A percentile compares a stretch with the other conserved stretches of the same genome.
Conservation (phyloP, 2,329 filamentous ascomycete species). For the Zymoseptoria passerinii region DNA sequence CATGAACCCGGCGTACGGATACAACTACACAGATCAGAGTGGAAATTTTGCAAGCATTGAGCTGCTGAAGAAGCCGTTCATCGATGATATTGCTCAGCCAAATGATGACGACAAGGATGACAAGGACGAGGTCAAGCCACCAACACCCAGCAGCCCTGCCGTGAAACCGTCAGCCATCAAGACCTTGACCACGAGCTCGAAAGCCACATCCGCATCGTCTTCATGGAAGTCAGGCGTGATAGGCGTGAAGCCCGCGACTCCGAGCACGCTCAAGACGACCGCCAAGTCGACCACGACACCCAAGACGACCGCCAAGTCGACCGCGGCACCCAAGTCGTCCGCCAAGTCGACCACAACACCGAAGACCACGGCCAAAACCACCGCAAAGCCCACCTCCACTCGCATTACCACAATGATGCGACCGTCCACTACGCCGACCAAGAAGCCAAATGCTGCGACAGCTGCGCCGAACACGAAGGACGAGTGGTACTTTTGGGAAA, state of each 20-base stretch:
- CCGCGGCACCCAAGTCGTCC: not conserved
- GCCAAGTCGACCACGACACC: not conserved
- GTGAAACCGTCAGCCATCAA: not conserved
- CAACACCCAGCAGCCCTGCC: too few species aligned
- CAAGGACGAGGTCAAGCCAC: not conserved
- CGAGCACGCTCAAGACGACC: not conserved
- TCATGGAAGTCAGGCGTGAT: not conserved
- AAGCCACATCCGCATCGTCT: not conserved
- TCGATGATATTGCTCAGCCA: not conserved
- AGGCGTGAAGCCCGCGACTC: too few species aligned
- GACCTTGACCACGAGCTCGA: not conserved
- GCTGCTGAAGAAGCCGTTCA: conserved; percentile 2
- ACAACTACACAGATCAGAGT: conserved; percentile 8
- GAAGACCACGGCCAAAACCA: not conserved
- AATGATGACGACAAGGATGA: not conserved
- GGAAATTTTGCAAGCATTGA: conserved; percentile 8
- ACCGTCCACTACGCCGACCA: not conserved
- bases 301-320: not conserved
- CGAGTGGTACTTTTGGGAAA: not conserved
- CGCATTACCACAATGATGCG: not conserved
- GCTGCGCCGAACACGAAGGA: not conserved
- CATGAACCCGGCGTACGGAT: conserved; percentile 2
- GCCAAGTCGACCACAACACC: not conserved
- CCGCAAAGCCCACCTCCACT: not conserved
- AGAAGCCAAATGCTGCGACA: not conserved